phyloP scores from a whole-genome alignment of 1,284 basidiomycete genomes.

The Marasmius tenuissimus region DNA sequence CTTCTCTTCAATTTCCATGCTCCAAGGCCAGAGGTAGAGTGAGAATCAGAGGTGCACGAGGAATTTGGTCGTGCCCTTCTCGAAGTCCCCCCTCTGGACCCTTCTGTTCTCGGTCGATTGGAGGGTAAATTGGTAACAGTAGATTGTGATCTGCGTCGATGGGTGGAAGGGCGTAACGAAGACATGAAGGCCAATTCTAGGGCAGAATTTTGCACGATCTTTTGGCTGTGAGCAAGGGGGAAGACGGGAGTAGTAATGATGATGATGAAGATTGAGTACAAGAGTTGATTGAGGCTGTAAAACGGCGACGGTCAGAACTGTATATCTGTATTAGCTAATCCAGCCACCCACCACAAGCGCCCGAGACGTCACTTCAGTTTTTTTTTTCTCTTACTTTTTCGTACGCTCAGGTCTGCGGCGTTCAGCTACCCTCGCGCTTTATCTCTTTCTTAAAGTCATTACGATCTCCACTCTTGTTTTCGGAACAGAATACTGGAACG shows the following conservation, averaged over 20 bases:
- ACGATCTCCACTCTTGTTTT: too few species aligned
- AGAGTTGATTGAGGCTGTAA: neutral
- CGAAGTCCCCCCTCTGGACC: constrained; percentile 39
- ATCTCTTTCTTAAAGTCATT: too few species aligned
- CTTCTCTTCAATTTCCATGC: constrained; percentile 55
- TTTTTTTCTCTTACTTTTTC: too few species aligned
- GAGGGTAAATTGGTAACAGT: constrained; percentile 40
- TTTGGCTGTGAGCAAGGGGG: neutral
- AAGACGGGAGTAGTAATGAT: neutral
- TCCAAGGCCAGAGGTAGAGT: constrained; percentile 51
- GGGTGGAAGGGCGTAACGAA: constrained; percentile 33
- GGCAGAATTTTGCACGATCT: neutral
- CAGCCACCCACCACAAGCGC: neutral
- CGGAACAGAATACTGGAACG: too few species aligned
- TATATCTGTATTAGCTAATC: neutral
- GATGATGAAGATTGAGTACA: neutral
- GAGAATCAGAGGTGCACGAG: constrained; percentile 31
- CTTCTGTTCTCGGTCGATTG: constrained; percentile 30
- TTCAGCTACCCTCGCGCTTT: too few species aligned
- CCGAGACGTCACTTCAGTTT: neutral
- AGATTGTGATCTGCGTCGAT: constrained; percentile 58
- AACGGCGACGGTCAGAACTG: neutral
- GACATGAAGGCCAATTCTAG: constrained; percentile 2
- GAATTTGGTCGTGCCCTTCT: constrained; percentile 46
- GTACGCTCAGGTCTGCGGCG: too few species aligned